Evolutionary conservation across 2,329 filamentous ascomycete genomes (phyloP).

Genomic region (Coniochaeta ligniaria): DNA sequence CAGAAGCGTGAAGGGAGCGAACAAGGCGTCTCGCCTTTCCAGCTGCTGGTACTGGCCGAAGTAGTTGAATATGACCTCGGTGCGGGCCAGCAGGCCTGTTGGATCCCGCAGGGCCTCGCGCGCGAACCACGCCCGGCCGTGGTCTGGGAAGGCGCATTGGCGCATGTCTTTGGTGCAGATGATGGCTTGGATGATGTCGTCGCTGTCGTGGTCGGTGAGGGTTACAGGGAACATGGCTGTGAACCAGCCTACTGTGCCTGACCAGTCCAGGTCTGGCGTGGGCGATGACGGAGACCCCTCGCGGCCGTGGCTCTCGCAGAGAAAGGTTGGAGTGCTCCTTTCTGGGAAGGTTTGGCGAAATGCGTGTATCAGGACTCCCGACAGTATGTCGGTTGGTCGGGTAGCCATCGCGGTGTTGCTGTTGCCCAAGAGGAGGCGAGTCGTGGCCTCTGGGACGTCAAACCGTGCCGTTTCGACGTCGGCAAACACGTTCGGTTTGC

Average conservation of each 20-base stretch:
- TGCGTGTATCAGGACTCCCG: background rate
- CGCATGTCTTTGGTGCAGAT: slow-evolving; percentile 23
- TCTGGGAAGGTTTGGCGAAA: background rate
- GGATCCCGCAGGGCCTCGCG: background rate
- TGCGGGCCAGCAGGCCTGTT: background rate
- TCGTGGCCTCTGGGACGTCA: background rate
- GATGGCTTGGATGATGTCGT: slow-evolving; percentile 12
- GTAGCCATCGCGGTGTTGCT: background rate
- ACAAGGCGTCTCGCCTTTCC: slow-evolving; percentile 18
- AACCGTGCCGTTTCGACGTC: background rate
- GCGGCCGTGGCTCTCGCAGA: background rate
- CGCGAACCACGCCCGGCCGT: slow-evolving; percentile 1
- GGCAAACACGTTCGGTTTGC: background rate
- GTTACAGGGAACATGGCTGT: background rate
- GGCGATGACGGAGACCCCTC: background rate
- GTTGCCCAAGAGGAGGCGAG: background rate
- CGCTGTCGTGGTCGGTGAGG: background rate
- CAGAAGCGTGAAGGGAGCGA: background rate
- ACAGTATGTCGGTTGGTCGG: background rate
- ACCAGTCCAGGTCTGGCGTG: background rate
- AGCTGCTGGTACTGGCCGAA: slow-evolving; percentile 34
- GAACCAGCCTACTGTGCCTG: background rate
- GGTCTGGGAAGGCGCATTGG: background rate
- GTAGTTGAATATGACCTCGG: slow-evolving; percentile 43
- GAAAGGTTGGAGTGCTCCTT: background rate